Conservation (phyloP, 805 yeast genomes). For the Suhomyces sp. region DNA sequence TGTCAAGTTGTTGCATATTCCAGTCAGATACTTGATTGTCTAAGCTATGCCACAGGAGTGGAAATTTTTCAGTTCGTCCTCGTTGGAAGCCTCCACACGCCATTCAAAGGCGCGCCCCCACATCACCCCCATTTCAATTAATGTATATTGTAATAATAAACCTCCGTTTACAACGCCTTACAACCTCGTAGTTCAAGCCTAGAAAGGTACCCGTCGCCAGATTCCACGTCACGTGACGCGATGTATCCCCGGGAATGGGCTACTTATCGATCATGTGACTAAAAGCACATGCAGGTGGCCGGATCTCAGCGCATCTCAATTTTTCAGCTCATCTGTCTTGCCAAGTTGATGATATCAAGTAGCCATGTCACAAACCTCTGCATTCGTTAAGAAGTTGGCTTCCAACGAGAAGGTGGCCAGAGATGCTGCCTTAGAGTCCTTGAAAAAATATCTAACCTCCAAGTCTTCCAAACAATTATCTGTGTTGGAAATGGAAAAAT, state of each 20-base stretch:
- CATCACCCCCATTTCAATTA: not conserved
- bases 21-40: slow-evolving; percentile 93
- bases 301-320: not conserved
- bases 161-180: not conserved
- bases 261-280: not conserved
- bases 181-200: not conserved
- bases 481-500: slow-evolving; percentile 63
- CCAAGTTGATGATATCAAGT: not conserved
- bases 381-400: slow-evolving; percentile 78
- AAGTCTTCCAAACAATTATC: slow-evolving; percentile 39
- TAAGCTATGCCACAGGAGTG: slow-evolving; percentile 29
- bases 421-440: slow-evolving; percentile 65
- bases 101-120: not conserved
- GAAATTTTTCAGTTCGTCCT: not conserved
- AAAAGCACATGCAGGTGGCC: not conserved
- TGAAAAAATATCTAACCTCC: slow-evolving; percentile 54
- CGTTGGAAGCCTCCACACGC: not conserved
- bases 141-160: not conserved
- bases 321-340: not conserved
- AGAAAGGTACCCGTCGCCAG: not conserved
- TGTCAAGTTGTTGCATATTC: slow-evolving; percentile 91
- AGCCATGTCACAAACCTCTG: slow-evolving; percentile 33
- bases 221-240: not conserved
- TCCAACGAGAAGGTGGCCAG: slow-evolving; percentile 77
- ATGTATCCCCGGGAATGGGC: too few species aligned